Evolutionary conservation across 164 flowering plant species (phyloP).

Genomic region (Pachysandra terminalis): DNA sequence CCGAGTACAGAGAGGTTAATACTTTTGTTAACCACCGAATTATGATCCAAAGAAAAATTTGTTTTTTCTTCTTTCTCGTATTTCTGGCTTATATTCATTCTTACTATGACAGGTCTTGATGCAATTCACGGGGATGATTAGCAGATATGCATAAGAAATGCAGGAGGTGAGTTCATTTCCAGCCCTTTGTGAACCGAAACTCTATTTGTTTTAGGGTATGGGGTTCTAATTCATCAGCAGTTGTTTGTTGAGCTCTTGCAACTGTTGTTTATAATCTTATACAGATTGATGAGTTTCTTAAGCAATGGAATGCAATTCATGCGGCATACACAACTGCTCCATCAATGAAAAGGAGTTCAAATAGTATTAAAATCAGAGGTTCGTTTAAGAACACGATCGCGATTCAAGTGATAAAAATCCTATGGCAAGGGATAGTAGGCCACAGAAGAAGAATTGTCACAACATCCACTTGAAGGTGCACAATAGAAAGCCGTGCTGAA

Average conservation of each 20-base stretch:
- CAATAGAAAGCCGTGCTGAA: too few relatives aligned
- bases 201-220: background rate
- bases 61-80: background rate
- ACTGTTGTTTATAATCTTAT: conserved; percentile 1
- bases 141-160: conserved; percentile 92
- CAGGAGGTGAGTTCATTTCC: conserved; percentile 53
- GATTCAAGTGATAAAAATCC: too few relatives aligned
- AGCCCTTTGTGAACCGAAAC: background rate
- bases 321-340: conserved; percentile 66
- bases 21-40: background rate
- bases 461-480: too few relatives aligned
- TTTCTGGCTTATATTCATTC: background rate
- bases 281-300: conserved; percentile 89
- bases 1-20: conserved; percentile 87
- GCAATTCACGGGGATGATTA: conserved; percentile 94
- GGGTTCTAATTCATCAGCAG: too few relatives aligned
- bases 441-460: too few relatives aligned
- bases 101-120: conserved; percentile 63
- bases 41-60: background rate
- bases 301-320: conserved; percentile 73
- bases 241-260: too few relatives aligned
- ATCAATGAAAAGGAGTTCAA: conserved; percentile 63
- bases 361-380: conserved; percentile 57
- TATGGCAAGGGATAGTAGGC: too few relatives aligned
- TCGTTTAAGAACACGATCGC: too few relatives aligned